Evolutionary conservation across 2,329 filamentous ascomycete genomes (phyloP).

Genomic region (Westerdykella sp.): DNA sequence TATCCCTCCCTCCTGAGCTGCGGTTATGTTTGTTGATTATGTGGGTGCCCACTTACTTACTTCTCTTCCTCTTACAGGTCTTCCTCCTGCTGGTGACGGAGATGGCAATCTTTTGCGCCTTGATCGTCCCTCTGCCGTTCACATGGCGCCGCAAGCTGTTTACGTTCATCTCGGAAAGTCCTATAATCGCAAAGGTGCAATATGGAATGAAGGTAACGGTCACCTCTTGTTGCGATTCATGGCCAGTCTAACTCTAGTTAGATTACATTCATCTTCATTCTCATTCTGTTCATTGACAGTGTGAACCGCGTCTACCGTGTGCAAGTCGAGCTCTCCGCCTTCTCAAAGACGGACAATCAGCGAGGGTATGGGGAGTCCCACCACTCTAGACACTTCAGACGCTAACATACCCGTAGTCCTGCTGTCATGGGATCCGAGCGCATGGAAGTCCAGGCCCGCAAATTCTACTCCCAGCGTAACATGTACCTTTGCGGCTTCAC

Average conservation of each 20-base stretch:
- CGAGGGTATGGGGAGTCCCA: slow-evolving; percentile 43
- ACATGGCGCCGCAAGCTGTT: slow-evolving; percentile 79
- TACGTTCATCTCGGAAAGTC: slow-evolving; percentile 90
- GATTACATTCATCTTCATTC: slow-evolving; percentile 98
- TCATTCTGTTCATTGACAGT: slow-evolving; percentile 96
- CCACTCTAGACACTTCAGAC: background rate
- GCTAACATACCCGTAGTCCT: slow-evolving; percentile 42
- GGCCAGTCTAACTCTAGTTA: slow-evolving; percentile 26
- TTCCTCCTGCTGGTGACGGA: slow-evolving; percentile 76
- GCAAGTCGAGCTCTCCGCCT: slow-evolving; percentile 75
- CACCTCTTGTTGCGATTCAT: background rate
- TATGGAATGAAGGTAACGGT: slow-evolving; percentile 78
- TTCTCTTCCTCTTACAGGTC: slow-evolving; percentile 50
- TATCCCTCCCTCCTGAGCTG: too few relatives aligned
- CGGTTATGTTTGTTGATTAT: too few relatives aligned
- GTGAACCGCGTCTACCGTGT: slow-evolving; percentile 96
- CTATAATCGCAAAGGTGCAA: slow-evolving; percentile 80
- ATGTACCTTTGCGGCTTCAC: slow-evolving; percentile 99
- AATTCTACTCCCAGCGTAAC: slow-evolving; percentile 99
- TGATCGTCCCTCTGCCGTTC: slow-evolving; percentile 85
- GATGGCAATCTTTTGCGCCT: slow-evolving; percentile 73
- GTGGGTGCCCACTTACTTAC: slow-evolving; percentile 21
- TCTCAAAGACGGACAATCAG: slow-evolving; percentile 55
- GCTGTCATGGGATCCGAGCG: slow-evolving; percentile 81
- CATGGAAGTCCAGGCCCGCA: slow-evolving; percentile 97